These are phyloP conservation scores for Uronychia binucleata DNA, from an alignment of 73 alveolate species.

Conservation along the genomic window DNA sequence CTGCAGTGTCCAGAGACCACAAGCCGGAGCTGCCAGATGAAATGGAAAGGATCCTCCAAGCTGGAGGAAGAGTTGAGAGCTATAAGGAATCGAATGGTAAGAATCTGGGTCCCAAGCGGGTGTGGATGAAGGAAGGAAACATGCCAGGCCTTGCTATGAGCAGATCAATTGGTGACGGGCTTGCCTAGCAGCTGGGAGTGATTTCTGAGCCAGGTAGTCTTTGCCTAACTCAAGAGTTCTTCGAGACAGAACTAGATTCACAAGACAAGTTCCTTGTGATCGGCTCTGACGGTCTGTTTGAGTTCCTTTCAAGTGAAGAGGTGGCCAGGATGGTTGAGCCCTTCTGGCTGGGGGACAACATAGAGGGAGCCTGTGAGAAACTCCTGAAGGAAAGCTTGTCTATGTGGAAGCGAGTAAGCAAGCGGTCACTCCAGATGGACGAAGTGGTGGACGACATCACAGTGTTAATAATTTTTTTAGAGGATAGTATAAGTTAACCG, in stretches of 20 bases:
- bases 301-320: constrained; percentile 18
- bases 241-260: constrained; percentile 9
- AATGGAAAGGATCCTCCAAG: constrained; percentile 71
- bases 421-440: constrained; percentile 8
- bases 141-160: constrained; percentile 77
- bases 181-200: constrained; percentile 66
- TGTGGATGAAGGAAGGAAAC: constrained; percentile 38
- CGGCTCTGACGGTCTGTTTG: constrained; percentile 27
- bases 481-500: not conserved
- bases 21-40: constrained; percentile 91
- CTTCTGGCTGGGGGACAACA: constrained; percentile 40
- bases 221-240: constrained; percentile 3
- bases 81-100: constrained; percentile 69
- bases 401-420: constrained; percentile 35
- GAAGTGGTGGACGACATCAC: constrained; percentile 49
- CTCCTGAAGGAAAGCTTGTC: constrained; percentile 26
- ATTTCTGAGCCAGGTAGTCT: constrained; percentile 48
- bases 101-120: constrained; percentile 59
- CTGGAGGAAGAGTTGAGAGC: constrained; percentile 92
- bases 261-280: constrained; percentile 12
- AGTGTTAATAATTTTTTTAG: constrained; percentile 31
- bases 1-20: constrained; percentile 82
- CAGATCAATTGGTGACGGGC: constrained; percentile 65
- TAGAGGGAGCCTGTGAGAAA: constrained; percentile 62
- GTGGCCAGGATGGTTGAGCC: constrained; percentile 16